Conservation (phyloP, 352 stramenopile species). For the Globisporangium paroecandrum region DNA sequence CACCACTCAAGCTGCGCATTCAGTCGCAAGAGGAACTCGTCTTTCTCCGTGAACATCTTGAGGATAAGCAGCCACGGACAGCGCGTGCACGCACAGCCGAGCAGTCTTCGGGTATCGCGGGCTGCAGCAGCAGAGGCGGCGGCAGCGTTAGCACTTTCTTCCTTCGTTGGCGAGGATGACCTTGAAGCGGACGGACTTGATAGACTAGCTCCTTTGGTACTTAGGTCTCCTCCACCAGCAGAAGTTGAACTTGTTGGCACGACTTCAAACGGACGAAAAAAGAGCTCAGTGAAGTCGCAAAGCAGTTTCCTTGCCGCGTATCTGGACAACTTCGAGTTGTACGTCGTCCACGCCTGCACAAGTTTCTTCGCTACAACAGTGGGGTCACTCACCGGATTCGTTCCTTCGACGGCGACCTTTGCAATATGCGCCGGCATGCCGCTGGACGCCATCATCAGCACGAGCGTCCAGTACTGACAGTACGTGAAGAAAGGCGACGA, state of each 20-base stretch:
- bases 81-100: conserved; percentile 64
- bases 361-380: conserved; percentile 37
- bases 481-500: conserved; percentile 45
- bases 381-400: conserved; percentile 20
- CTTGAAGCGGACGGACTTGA: background rate
- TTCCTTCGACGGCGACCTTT: conserved; percentile 47
- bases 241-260: background rate
- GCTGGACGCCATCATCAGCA: conserved; percentile 44
- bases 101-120: conserved; percentile 38
- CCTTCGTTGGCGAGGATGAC: conserved; percentile 20
- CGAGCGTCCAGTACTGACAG: conserved; percentile 72
- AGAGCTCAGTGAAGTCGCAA: conserved; percentile 57
- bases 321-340: conserved; percentile 46
- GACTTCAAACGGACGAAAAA: conserved; percentile 50
- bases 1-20: conserved; percentile 68
- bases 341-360: conserved; percentile 54
- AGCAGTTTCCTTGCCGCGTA: conserved; percentile 55
- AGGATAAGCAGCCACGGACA: conserved; percentile 76
- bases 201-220: background rate
- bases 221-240: background rate
- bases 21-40: conserved; percentile 70
- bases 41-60: conserved; percentile 64
- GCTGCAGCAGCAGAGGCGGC: background rate
- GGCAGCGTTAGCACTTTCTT: conserved; percentile 8
- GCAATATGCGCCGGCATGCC: conserved; percentile 57